Base-by-base conservation (phyloP, 805 yeast species). In the Scheffersomyces spartinae region DNA sequence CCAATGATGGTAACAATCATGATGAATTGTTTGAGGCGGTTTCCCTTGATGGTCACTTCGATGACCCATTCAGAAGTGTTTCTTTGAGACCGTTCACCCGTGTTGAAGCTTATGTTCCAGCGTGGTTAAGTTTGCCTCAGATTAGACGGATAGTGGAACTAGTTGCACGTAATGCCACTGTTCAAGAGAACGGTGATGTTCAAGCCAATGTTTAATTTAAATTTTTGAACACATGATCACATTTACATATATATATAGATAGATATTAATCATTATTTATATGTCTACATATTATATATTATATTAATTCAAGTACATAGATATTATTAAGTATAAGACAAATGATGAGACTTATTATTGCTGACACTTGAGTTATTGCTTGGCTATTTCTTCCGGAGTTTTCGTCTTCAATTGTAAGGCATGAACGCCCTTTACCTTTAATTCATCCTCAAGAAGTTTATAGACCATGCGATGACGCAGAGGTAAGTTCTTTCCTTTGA, bases 91-190 rank as follows among this genome's bases (percentile, higher is more conserved):
- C 85, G 29, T 81, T 81, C 67, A 64, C 80, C 45, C 61, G 81
- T 46, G 76, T 78, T 40, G 84, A 82, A 58, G 85, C 94, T 10
- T 91, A 86, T 46, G 88, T 91, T 34, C 98, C 98, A 20, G 86
- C 94, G 1, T 82, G 93, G 82, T 62, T 91, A 55, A 81, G 78
- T 39, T 71, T 86, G 36, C 97, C 97, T 22, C 76, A 71, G 20
- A 76, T 93, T 18, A 79, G 93, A 60, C 68, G 91, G 52, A 74
- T 91, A 24, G 82, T 86, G 20, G 95, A 86, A 49, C 63, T 91
- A 40, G 88, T 80, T 24, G 82, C 94, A 8, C 77, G 74, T 53
- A 79, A 78, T 45, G 93, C 88, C 10, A 64, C 79, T 13, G 82
- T 66, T 9, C 83, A 74, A 48, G 81, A 75, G 34, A n/a, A n/a